A percentile compares a stretch with the other conserved stretches of the same genome.
Evolutionary conservation across 2,329 filamentous ascomycete species (phyloP).

Genomic region (Moelleriella libera): DNA sequence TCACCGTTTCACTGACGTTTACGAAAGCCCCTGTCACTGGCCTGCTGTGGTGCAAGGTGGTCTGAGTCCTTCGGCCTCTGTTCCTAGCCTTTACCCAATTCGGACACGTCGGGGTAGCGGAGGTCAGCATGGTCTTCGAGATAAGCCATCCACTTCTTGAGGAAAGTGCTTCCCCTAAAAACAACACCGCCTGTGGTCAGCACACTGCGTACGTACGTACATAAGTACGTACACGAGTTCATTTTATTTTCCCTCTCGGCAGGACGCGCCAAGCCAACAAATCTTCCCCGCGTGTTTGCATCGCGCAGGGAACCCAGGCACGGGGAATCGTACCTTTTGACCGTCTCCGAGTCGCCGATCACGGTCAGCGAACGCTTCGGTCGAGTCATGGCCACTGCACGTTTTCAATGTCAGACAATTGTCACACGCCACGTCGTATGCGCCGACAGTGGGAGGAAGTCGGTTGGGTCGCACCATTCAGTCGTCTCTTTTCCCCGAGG

Average conservation of each 20-base stretch:
- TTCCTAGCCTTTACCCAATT: conserved; percentile 12
- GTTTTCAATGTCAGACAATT: neutral
- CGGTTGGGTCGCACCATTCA: conserved; percentile 61
- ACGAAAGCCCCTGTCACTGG: neutral
- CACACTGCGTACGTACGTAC: too few species aligned
- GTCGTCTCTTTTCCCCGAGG: conserved; percentile 73
- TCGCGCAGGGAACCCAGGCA: neutral
- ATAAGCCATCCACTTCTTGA: conserved; percentile 83
- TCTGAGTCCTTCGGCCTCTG: neutral
- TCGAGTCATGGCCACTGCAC: conserved; percentile 88
- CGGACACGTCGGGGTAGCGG: conserved; percentile 62
- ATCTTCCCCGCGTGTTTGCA: too few species aligned
- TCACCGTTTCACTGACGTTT: neutral
- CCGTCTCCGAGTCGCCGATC: conserved; percentile 88
- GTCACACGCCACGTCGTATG: conserved; percentile 1
- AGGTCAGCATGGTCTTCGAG: conserved; percentile 84
- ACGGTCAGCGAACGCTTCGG: conserved; percentile 82
- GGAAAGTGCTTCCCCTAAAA: conserved; percentile 63
- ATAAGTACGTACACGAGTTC: too few species aligned
- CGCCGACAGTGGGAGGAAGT: conserved; percentile 1
- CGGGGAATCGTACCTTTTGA: conserved; percentile 56
- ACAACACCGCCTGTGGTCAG: conserved; percentile 1
- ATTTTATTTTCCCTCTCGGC: too few species aligned
- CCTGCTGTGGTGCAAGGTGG: neutral
- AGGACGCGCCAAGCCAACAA: too few species aligned